Percentiles rank a stretch among this genome's conserved stretches.
Evolutionary conservation across 257 asterid genomes (phyloP).

Genomic region (Solanum lycopersicoides): DNA sequence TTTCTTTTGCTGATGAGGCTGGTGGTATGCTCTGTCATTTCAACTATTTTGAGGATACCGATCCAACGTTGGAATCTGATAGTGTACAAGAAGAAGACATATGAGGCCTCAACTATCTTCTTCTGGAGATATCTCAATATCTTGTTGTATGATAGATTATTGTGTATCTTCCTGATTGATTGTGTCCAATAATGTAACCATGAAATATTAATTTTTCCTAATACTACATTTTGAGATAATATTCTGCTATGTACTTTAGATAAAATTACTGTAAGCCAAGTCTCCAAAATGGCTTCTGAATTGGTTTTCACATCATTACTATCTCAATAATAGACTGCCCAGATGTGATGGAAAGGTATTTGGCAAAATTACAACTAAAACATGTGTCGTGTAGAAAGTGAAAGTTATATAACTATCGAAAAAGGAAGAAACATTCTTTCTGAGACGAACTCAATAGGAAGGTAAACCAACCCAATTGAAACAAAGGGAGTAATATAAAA

Average conservation of each 20-base stretch:
- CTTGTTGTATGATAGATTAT: neutral
- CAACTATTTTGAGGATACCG: conserved; percentile 37
- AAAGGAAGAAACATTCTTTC: neutral
- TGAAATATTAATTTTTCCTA: neutral
- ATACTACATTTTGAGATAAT: neutral
- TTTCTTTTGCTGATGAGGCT: conserved; percentile 83
- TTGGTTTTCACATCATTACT: neutral
- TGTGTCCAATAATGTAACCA: neutral
- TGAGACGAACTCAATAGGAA: neutral
- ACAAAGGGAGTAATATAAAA: neutral
- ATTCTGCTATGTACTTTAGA: neutral
- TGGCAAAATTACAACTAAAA: neutral
- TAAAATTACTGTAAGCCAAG: neutral
- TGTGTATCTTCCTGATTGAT: neutral
- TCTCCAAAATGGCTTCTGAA: neutral
- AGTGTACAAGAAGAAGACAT: conserved; percentile 8
- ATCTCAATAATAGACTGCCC: neutral
- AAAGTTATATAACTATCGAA: too few relatives aligned
- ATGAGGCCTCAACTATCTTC: neutral
- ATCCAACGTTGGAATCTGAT: conserved; percentile 16
- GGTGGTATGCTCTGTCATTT: conserved; percentile 75
- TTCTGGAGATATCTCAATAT: neutral
- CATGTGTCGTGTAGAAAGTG: neutral
- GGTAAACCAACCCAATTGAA: neutral
- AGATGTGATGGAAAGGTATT: neutral